phyloP scores from a whole-genome alignment of 495 filamentous ascomycete genomes.

The Penicillium diatomitis region DNA sequence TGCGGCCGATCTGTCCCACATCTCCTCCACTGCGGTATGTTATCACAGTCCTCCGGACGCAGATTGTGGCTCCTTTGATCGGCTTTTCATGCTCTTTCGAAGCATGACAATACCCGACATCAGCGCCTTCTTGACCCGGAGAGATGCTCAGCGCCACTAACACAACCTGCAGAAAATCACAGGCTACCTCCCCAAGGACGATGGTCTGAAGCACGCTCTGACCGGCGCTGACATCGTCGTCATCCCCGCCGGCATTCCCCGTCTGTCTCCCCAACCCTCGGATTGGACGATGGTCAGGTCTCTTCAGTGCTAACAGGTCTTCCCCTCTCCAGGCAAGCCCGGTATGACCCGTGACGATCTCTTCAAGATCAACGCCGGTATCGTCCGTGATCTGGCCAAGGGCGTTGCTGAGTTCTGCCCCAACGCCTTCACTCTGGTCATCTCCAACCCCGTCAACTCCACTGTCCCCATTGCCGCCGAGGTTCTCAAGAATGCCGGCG shows the following conservation, averaged over 20 bases:
- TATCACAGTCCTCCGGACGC: neutral
- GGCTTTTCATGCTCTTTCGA: neutral
- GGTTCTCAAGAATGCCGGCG: conserved; percentile 81
- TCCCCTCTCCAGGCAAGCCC: conserved; percentile 66
- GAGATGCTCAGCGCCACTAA: conserved; percentile 8
- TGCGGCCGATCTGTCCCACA: conserved; percentile 91
- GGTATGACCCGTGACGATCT: conserved; percentile 99
- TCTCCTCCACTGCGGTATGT: conserved; percentile 85
- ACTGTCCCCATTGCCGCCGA: conserved; percentile 97
- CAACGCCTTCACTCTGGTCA: conserved; percentile 88
- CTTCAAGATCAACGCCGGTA: conserved; percentile 96
- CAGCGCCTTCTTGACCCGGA: neutral
- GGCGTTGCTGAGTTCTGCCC: conserved; percentile 78
- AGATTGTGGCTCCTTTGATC: too few species aligned
- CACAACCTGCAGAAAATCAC: conserved; percentile 62
- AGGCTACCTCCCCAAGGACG: conserved; percentile 81
- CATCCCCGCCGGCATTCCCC: conserved; percentile 96
- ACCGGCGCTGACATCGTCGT: conserved; percentile 90
- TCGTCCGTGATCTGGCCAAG: conserved; percentile 79
- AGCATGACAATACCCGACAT: too few species aligned
- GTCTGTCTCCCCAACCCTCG: conserved; percentile 44
- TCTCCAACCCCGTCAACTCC: conserved; percentile 99
- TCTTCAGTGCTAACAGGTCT: conserved; percentile 2
- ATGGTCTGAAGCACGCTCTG: conserved; percentile 79
- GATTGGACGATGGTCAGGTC: neutral